A percentile compares a stretch with the other conserved stretches of the same genome.
Evolutionary conservation across 768 basidiomycete species (phyloP).

Genomic region (Neoboletus subvelutipes): DNA sequence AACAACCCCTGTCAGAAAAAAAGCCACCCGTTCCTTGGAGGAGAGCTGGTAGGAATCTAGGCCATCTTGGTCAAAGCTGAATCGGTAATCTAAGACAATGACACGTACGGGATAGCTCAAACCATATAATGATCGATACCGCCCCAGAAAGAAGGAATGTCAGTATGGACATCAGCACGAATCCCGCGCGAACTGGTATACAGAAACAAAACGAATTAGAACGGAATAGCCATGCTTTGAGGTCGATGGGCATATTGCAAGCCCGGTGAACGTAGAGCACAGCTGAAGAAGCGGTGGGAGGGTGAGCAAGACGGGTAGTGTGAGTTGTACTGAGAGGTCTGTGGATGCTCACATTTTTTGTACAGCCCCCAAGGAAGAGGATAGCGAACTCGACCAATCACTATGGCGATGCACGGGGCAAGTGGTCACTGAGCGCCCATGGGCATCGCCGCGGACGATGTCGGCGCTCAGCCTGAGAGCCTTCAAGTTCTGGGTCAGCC

Average conservation of each 20-base stretch:
- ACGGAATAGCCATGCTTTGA: constrained; percentile 46
- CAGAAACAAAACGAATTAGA: constrained; percentile 62
- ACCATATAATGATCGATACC: constrained; percentile 58
- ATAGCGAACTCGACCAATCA: neutral
- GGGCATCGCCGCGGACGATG: neutral
- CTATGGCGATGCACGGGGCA: constrained; percentile 11
- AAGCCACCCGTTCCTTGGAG: constrained; percentile 37
- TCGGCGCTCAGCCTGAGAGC: constrained; percentile 6
- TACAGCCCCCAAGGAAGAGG: neutral
- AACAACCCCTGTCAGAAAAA: constrained; percentile 51
- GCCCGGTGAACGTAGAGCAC: constrained; percentile 1
- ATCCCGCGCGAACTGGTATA: constrained; percentile 60
- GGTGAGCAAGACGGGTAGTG: neutral
- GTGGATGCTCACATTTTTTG: neutral
- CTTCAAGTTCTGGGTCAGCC: neutral
- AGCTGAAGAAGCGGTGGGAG: neutral
- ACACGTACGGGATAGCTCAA: constrained; percentile 56
- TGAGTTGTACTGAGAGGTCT: neutral
- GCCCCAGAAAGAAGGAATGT: constrained; percentile 54
- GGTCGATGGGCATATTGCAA: constrained; percentile 41
- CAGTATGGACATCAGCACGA: constrained; percentile 52
- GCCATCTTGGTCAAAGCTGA: neutral
- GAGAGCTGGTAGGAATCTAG: constrained; percentile 36
- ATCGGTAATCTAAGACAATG: neutral
- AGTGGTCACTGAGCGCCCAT: neutral